Base-by-base conservation (phyloP, 768 basidiomycete species). In the Lentinula guzmanii region DNA sequence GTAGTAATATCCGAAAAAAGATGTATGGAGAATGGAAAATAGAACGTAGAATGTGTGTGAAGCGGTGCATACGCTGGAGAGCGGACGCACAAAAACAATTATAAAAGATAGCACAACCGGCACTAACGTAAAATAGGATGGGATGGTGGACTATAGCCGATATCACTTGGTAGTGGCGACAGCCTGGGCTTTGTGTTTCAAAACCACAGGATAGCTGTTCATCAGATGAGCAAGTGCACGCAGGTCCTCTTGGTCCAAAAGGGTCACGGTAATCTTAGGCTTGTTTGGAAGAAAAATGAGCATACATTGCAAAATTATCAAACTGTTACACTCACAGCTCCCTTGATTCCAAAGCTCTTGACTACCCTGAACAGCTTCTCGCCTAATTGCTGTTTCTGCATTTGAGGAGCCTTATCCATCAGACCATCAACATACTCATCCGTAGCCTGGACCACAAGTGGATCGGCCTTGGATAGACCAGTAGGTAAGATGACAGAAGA, bases 191-290 rank as follows among this genome's bases (percentile, higher is more conserved):
- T 93, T 94, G 71, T 92, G 90, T 75, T 90, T 93, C 62, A 95
- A 78, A 2, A 93, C 82, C 7, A 83, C 74, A 10, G 91, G 89
- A 71, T 91, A 94, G 70, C 90, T 90, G 71, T 93, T 90, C 86
- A 92, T 87, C 46, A 95, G 80, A 70, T 93, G 91, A 5, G 91
- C 89, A 52, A 95, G 81, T 4, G 91, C 79, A 46, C 89, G 84
- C 24, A 95, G 80, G 68, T 96, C 93, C 62, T 95, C 94, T 66
- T 87, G 81, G 68, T 95, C 92, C 63, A 96, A 76, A 8, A 95
- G 80, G 4, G 82, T 76, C 66, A 97, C 91, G 1, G 93, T 95
- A 64, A 93, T 76, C 70, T 94, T 94, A 54, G 92, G 90, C 86
- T 91, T 8, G 13, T 5, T 39, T 18, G 4, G 66, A 15, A 39